Conservation (phyloP, 495 filamentous ascomycete species). For the Aspergillus ostianus region DNA sequence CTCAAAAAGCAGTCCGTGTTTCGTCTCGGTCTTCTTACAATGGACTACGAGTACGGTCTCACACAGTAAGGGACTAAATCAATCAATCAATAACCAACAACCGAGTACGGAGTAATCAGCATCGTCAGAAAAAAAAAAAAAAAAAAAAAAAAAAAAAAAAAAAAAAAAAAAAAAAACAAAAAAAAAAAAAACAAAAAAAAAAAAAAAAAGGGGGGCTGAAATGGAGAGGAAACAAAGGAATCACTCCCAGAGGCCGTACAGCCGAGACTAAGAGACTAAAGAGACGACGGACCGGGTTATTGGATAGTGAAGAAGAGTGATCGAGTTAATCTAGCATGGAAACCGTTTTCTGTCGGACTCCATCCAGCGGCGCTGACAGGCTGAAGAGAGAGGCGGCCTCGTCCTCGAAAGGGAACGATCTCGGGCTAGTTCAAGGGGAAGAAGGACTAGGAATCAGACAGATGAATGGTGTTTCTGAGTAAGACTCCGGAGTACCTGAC, state of each 20-base stretch:
- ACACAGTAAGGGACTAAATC: too few species aligned
- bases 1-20: too few species aligned
- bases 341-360: slow-evolving; percentile 29
- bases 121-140: not conserved
- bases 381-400: not conserved
- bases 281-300: too few species aligned
- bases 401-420: not conserved
- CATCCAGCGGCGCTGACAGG: slow-evolving; percentile 11
- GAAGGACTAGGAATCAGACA: not conserved
- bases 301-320: not conserved
- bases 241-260: not conserved
- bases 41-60: too few species aligned
- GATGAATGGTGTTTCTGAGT: not conserved
- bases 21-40: too few species aligned
- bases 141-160: not conserved
- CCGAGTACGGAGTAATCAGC: too few species aligned
- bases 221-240: not conserved
- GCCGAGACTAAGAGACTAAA: too few species aligned
- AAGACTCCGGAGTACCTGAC: too few species aligned
- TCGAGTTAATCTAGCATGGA: slow-evolving; percentile 14
- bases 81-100: too few species aligned
- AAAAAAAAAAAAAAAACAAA: too few species aligned
- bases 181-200: not conserved
- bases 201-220: not conserved
- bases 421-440: not conserved